phyloP scores from a whole-genome alignment of 352 stramenopile species.

The Pythium biforme region DNA sequence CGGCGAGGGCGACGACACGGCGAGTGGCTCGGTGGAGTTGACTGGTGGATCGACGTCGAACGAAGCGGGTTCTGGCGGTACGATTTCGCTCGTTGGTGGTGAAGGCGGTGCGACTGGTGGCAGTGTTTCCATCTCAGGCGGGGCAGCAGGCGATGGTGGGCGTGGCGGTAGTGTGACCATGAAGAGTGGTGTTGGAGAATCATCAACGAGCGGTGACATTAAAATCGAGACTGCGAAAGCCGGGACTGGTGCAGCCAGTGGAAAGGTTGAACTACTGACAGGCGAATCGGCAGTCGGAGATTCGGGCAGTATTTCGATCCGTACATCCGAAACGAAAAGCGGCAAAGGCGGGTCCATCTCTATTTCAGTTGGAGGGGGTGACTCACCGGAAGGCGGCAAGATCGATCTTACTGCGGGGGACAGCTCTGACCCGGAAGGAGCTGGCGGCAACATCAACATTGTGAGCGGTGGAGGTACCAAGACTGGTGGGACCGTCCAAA shows the following conservation, averaged over 20 bases:
- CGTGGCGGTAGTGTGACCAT: constrained; percentile 29
- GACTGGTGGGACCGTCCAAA: constrained; percentile 12
- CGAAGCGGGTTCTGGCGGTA: constrained; percentile 9
- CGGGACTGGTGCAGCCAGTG: constrained; percentile 24
- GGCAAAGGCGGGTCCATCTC: constrained; percentile 31
- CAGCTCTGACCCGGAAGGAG: constrained; percentile 18
- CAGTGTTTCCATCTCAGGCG: constrained; percentile 20
- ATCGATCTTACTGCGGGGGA: constrained; percentile 29
- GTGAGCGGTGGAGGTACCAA: background rate
- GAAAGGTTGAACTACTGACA: constrained; percentile 28
- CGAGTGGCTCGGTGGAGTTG: constrained; percentile 16
- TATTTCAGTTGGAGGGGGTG: constrained; percentile 24
- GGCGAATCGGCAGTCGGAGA: constrained; percentile 23
- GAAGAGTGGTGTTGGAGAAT: constrained; percentile 20
- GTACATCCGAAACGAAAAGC: constrained; percentile 19
- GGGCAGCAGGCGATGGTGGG: constrained; percentile 14
- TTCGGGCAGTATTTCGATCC: constrained; percentile 32
- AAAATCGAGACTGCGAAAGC: constrained; percentile 25
- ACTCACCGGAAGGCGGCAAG: constrained; percentile 10
- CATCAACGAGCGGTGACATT: constrained; percentile 28
- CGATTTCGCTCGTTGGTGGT: constrained; percentile 16
- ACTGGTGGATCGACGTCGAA: constrained; percentile 15
- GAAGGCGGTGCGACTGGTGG: constrained; percentile 17
- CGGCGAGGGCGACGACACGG: too few relatives aligned
- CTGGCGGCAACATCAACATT: constrained; percentile 20